Conservation (phyloP, 2,329 filamentous ascomycete genomes). For the Coniochaeta sp. region DNA sequence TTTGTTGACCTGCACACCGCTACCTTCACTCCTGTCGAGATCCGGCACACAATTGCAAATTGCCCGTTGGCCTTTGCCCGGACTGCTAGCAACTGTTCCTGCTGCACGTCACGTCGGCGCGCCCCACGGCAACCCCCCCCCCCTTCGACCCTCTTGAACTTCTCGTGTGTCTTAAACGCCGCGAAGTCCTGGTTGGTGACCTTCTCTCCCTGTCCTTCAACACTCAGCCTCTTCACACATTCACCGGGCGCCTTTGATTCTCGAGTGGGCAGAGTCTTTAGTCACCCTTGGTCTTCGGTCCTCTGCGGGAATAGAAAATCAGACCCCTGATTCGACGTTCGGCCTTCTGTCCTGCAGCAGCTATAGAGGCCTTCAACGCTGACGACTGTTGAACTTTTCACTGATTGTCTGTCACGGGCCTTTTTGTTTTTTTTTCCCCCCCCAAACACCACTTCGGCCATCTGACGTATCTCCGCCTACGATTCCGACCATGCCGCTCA, state of each 20-base stretch:
- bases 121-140: background rate
- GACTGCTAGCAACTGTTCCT: background rate
- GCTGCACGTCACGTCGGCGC: background rate
- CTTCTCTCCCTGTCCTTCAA: background rate
- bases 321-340: background rate
- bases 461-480: background rate
- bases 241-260: background rate
- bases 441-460: conserved; percentile 9
- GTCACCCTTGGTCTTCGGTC: background rate
- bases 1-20: background rate
- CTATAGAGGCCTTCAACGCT: background rate
- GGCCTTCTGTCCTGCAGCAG: background rate
- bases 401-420: conserved; percentile 5
- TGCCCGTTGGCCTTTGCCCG: background rate
- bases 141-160: background rate
- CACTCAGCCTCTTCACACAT: background rate
- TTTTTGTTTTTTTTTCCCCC: conserved; percentile 21
- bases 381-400: background rate
- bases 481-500: conserved; percentile 10
- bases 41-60: too few species aligned
- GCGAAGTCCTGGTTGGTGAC: background rate
- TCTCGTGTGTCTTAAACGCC: background rate
- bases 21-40: background rate
- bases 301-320: background rate
- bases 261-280: background rate